A percentile compares a stretch with the other conserved stretches of the same genome.
Conservation (phyloP, 257 asterid species). For the Ilex asprella region DNA sequence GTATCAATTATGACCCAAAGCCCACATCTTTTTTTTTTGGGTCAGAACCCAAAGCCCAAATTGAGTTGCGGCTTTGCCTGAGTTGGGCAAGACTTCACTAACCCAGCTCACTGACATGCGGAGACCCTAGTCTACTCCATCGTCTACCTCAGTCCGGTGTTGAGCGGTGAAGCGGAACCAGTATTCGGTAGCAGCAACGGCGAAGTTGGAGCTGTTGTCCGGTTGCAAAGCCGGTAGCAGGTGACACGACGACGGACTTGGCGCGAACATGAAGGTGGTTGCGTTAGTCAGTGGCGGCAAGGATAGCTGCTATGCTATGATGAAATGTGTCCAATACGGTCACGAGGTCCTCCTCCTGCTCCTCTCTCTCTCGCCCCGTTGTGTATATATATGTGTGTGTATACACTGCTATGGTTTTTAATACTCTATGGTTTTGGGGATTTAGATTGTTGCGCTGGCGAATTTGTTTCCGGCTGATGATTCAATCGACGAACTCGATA, state of each 20-base stretch:
- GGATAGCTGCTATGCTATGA: conserved; percentile 94
- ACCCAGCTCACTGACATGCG: too few relatives aligned
- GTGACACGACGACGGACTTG: too few relatives aligned
- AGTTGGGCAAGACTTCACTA: too few relatives aligned
- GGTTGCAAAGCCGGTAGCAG: too few relatives aligned
- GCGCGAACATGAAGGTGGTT: conserved; percentile 68
- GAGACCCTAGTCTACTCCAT: too few relatives aligned
- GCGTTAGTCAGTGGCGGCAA: conserved; percentile 96
- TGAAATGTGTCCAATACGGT: conserved; percentile 84
- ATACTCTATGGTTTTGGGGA: background rate
- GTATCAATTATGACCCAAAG: too few relatives aligned
- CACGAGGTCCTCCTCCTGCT: conserved; percentile 51
- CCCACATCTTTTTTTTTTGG: too few relatives aligned
- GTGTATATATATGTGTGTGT: background rate
- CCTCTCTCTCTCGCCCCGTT: background rate
- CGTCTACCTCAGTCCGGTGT: too few relatives aligned
- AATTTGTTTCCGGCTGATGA: conserved; percentile 89
- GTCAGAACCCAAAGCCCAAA: too few relatives aligned
- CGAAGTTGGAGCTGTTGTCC: background rate
- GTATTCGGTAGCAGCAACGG: too few relatives aligned
- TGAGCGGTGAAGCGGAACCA: too few relatives aligned
- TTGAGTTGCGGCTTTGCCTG: too few relatives aligned
- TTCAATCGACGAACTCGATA: conserved; percentile 76
- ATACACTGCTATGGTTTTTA: background rate
- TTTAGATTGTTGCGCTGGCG: conserved; percentile 87